A percentile compares a stretch with the other conserved stretches of the same genome.
These are phyloP conservation scores for Micromonas commoda DNA, from an alignment of 139 green algal species.

Conservation along the genomic window DNA sequence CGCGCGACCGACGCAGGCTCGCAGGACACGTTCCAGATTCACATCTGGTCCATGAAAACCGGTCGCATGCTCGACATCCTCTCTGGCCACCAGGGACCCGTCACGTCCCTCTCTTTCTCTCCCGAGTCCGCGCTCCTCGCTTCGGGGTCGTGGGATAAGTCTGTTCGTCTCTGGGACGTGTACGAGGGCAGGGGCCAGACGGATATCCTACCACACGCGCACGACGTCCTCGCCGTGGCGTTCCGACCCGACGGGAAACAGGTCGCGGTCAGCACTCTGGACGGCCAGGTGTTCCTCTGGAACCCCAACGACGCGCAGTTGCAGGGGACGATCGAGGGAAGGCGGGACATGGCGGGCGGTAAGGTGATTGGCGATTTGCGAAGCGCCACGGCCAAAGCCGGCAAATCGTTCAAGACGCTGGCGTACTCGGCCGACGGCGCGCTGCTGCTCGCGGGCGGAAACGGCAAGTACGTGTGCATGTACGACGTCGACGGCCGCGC, in stretches of 20 bases:
- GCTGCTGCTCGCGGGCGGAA: conserved; percentile 71
- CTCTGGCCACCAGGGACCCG: conserved; percentile 81
- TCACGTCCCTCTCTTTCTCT: conserved; percentile 74
- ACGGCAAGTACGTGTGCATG: conserved; percentile 76
- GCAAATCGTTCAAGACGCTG: background rate
- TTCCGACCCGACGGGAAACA: conserved; percentile 79
- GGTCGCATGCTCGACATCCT: conserved; percentile 87
- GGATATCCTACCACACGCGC: background rate
- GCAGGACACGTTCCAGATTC: conserved; percentile 59
- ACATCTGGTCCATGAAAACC: conserved; percentile 88
- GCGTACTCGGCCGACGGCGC: conserved; percentile 60
- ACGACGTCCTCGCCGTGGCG: conserved; percentile 63
- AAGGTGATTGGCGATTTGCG: conserved; percentile 58
- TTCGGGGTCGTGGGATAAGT: conserved; percentile 81
- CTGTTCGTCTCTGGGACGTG: conserved; percentile 79
- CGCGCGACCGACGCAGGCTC: conserved; percentile 11
- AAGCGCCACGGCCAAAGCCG: background rate
- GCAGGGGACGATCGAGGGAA: conserved; percentile 58
- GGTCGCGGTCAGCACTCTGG: conserved; percentile 76
- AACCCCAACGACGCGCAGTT: conserved; percentile 71
- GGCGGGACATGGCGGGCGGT: conserved; percentile 79
- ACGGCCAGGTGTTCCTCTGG: conserved; percentile 90
- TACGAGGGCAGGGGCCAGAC: conserved; percentile 42
- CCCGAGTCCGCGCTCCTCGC: conserved; percentile 39
- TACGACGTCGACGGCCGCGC: conserved; percentile 88